Evolutionary conservation across 257 asterid species (phyloP).

Genomic region (Solanum piurae): DNA sequence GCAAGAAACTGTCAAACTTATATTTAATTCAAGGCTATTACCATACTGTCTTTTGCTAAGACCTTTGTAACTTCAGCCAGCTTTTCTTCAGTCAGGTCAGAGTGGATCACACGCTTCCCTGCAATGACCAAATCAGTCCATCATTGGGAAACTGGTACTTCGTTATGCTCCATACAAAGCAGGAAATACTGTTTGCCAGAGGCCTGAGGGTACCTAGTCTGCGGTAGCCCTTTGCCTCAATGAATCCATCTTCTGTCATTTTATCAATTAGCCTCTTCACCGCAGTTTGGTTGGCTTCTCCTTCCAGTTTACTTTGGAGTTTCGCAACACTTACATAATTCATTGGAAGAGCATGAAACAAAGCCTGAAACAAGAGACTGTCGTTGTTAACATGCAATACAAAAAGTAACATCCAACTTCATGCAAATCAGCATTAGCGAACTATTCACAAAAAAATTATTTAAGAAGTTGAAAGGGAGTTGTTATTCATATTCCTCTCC

Average conservation of each 20-base stretch:
- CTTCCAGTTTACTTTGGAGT: constrained; percentile 73
- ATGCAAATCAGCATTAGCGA: neutral
- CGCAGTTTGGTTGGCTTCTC: constrained; percentile 49
- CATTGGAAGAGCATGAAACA: constrained; percentile 82
- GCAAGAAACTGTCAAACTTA: neutral
- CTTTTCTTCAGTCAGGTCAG: constrained; percentile 64
- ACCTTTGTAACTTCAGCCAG: constrained; percentile 58
- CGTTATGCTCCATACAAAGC: neutral
- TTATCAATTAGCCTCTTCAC: constrained; percentile 73
- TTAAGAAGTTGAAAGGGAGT: neutral
- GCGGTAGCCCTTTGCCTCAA: constrained; percentile 63
- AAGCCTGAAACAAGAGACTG: constrained; percentile 44
- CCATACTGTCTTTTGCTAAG: constrained; percentile 50
- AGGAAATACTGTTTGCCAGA: neutral
- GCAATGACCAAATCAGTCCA: constrained; percentile 3
- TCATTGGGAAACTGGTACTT: neutral
- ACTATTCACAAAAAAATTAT: neutral
- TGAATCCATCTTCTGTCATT: constrained; percentile 74
- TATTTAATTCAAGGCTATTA: constrained; percentile 5
- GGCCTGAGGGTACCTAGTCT: constrained; percentile 45
- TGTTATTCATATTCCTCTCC: neutral
- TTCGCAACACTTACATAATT: constrained; percentile 47
- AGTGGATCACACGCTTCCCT: constrained; percentile 94
- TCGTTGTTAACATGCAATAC: neutral
- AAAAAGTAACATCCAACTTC: neutral